Evolutionary conservation across 305 asterid genomes (phyloP), one percentile per base, ranked within the genome.

Genomic region (Andrographis paniculata): DNA sequence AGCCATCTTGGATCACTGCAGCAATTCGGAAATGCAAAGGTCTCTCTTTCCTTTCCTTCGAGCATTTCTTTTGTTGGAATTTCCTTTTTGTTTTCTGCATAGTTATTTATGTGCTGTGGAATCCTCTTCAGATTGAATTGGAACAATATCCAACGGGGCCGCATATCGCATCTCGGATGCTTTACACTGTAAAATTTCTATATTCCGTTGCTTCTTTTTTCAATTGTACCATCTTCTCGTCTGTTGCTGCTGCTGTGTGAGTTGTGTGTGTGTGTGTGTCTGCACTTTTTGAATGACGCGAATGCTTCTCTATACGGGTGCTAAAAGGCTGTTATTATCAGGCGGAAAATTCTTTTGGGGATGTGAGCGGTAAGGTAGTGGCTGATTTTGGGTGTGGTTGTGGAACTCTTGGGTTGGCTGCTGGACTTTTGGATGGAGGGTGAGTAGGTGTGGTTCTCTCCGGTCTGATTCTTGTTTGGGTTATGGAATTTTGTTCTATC

Each of bases 371-470:
- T 68, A 89, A 85, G 61, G 92, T 82, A 50, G 98, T 89, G 40
- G 95, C 93, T 4, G 98, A 89, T 78, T 85, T 89, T 67, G 98
- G 98, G 38, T 85, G 98, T 66, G 98, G 98, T n/a, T 85, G 88
- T 48, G 95, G 98, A 59, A 80, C 98, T 14, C 76, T 85, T 20
- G 94, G 98, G 59, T 67, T 89, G 63, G 95, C 86, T 54, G 94
- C 98, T 67, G 88, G 64, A 46, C 93, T 89, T 58, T 70, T 89
- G 73, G 94, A 81, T 44, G 94, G 95, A 22, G 76, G 78, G 97
- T 88, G 35, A 66, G 76, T 75, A 22, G 20, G 9, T 36, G 19
- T 10, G n/a, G n/a, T n/a, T n/a, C 18, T 14, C 17, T 52, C 6
- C 17, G 35, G 1, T 37, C 7, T 22, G 24, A 27, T 50, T 21